Conservation (phyloP, 306 rosid genomes). For the Cicer cuneatum region DNA sequence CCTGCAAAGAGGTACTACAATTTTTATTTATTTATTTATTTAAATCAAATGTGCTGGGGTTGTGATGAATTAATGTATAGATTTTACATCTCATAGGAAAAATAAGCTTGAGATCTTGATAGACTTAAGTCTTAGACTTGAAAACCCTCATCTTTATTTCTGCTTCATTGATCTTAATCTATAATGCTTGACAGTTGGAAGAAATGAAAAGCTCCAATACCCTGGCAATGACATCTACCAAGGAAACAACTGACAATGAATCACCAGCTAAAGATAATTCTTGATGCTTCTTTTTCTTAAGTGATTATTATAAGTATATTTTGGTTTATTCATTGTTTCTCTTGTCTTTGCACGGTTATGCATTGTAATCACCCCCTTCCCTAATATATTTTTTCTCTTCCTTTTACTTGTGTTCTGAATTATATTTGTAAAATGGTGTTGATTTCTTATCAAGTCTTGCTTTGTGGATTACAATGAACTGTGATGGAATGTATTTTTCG, state of each 20-base stretch:
- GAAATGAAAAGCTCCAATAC: constrained; percentile 60
- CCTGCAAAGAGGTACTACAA: constrained; percentile 74
- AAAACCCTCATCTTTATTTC: background rate
- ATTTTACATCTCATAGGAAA: too few relatives aligned
- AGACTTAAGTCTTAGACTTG: too few relatives aligned
- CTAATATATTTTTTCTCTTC: background rate
- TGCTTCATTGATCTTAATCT: constrained; percentile 5
- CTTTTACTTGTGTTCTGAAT: constrained; percentile 8
- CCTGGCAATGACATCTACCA: constrained; percentile 48
- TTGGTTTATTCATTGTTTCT: constrained; percentile 18
- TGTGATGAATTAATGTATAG: too few relatives aligned
- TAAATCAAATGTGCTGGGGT: too few relatives aligned
- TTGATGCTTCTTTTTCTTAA: background rate
- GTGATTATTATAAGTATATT: background rate
- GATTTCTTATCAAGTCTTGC: constrained; percentile 31
- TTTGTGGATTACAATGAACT: constrained; percentile 14
- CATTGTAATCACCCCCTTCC: constrained; percentile 13
- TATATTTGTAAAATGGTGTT: constrained; percentile 30
- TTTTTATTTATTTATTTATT: background rate
- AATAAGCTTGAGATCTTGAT: too few relatives aligned
- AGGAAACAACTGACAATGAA: constrained; percentile 64
- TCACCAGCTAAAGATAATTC: constrained; percentile 54
- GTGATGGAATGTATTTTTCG: constrained; percentile 17
- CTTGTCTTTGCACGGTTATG: constrained; percentile 24
- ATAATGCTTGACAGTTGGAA: constrained; percentile 64